phyloP scores from a whole-genome alignment of 2,329 filamentous ascomycete genomes.

The Aspergillus sojae region DNA sequence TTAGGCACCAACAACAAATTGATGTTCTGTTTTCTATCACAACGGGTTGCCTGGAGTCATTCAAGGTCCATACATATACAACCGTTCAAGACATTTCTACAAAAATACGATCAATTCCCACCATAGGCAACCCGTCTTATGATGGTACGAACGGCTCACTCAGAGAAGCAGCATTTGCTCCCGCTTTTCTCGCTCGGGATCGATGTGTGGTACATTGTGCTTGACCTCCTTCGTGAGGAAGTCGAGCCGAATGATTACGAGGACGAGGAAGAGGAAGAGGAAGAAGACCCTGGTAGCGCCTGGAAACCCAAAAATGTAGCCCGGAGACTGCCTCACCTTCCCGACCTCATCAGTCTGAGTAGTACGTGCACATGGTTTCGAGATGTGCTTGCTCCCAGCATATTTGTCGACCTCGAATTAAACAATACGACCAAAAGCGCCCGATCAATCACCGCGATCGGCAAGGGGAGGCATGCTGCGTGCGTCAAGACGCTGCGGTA shows the following conservation, averaged over 20 bases:
- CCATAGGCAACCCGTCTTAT: background rate
- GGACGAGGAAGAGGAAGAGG: background rate
- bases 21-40: background rate
- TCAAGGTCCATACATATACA: background rate
- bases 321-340: background rate
- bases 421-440: background rate
- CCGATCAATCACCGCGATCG: background rate
- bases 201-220: constrained; percentile 1
- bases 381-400: background rate
- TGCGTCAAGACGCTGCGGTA: constrained; percentile 5
- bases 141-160: background rate
- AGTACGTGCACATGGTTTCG: constrained; percentile 1
- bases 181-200: background rate
- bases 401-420: background rate
- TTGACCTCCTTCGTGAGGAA: background rate
- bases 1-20: background rate
- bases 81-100: accelerated
- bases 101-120: background rate
- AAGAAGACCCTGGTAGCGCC: background rate
- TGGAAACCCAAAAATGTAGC: background rate
- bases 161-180: background rate
- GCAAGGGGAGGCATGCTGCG: background rate
- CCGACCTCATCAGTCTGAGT: background rate
- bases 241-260: background rate
- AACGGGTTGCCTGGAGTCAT: background rate